Percentiles rank a stretch among this genome's conserved stretches.
phyloP scores from a whole-genome alignment of 257 asterid genomes.

The Salvia hispanica region DNA sequence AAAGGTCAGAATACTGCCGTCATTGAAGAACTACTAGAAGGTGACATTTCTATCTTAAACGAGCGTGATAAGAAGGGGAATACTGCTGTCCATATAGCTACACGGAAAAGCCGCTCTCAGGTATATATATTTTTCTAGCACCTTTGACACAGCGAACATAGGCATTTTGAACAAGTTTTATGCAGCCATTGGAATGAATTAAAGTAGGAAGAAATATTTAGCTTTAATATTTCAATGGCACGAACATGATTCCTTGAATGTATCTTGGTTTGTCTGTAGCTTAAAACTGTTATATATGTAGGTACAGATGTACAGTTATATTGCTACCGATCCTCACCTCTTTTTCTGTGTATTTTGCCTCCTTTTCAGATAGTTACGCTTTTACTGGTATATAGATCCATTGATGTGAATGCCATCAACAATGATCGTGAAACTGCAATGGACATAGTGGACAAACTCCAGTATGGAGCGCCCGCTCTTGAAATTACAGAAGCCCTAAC shows the following conservation, averaged over 20 bases:
- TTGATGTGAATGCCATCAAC: conserved; percentile 74
- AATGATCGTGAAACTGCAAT: conserved; percentile 79
- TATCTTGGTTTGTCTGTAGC: neutral
- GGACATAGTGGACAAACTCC: conserved; percentile 97
- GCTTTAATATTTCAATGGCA: neutral
- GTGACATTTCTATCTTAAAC: conserved; percentile 70
- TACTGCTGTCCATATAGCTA: conserved; percentile 89
- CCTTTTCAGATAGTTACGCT: conserved; percentile 71
- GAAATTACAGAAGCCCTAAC: conserved; percentile 66
- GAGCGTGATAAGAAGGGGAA: conserved; percentile 94
- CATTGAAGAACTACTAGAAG: conserved; percentile 77
- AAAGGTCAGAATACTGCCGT: conserved; percentile 82
- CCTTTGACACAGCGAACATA: neutral
- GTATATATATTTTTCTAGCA: conserved; percentile 36
- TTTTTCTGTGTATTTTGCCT: conserved; percentile 1
- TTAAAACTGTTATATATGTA: neutral
- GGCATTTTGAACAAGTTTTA: no score
- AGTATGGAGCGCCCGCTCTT: conserved; percentile 66
- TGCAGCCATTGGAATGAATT: neutral
- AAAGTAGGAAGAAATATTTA: neutral
- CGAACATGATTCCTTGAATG: neutral
- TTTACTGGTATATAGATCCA: conserved; percentile 57
- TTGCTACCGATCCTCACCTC: neutral
- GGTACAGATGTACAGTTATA: no score
- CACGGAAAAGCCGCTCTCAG: conserved; percentile 87